Conservation (phyloP, 768 basidiomycete species). For the Filobasidium floriforme region DNA sequence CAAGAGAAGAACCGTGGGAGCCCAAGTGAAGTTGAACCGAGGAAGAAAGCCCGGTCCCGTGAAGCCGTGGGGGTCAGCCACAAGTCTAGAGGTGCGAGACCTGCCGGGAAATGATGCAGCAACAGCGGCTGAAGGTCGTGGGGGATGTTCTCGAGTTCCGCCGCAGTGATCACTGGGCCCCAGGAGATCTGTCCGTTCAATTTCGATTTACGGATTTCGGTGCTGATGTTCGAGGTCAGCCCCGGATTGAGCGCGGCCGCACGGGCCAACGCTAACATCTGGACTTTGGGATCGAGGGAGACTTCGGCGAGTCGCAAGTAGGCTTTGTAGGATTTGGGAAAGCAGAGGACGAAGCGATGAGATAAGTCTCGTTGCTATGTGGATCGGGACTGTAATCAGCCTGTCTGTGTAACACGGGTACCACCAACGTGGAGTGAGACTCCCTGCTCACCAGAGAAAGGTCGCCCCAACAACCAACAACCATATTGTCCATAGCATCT, state of each 20-base stretch:
- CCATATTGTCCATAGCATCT: slow-evolving; percentile 18
- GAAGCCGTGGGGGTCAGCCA: slow-evolving; percentile 49
- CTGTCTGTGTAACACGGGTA: background rate
- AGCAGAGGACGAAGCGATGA: slow-evolving; percentile 30
- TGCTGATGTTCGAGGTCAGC: slow-evolving; percentile 44
- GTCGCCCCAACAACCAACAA: slow-evolving; percentile 9
- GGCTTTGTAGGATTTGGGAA: slow-evolving; percentile 48
- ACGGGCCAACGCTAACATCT: slow-evolving; percentile 55
- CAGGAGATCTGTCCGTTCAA: background rate
- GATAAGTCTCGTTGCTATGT: background rate
- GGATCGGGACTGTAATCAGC: background rate
- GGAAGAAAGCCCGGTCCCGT: slow-evolving; percentile 39
- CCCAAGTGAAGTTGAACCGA: background rate
- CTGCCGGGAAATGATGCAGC: background rate
- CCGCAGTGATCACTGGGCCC: background rate
- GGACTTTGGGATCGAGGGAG: slow-evolving; percentile 47
- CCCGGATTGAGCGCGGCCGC: slow-evolving; percentile 47
- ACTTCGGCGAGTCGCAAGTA: slow-evolving; percentile 54
- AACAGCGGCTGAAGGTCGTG: background rate
- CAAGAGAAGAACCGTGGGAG: slow-evolving; percentile 59
- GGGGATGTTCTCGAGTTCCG: background rate
- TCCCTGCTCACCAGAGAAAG: background rate
- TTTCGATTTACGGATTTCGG: background rate
- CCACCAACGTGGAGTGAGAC: background rate
- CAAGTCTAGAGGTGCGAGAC: slow-evolving; percentile 34